These are phyloP conservation scores for Hericium alpestre DNA, from an alignment of 768 basidiomycete species.

Conservation along the genomic window DNA sequence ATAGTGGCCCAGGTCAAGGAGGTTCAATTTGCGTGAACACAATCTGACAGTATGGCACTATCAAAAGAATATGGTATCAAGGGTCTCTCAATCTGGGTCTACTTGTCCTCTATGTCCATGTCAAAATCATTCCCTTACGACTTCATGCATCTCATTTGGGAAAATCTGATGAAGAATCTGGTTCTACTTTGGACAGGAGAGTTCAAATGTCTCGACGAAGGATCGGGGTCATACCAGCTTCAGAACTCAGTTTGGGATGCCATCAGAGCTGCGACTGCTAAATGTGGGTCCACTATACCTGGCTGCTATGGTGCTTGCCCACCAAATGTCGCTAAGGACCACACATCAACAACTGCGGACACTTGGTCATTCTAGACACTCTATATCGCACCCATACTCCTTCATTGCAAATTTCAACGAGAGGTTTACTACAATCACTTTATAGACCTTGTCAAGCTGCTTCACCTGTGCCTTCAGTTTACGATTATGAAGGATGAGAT, in stretches of 20 bases:
- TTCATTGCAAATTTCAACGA: conserved; percentile 22
- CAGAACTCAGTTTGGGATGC: conserved; percentile 27
- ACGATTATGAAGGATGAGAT: conserved; percentile 22
- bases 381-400: conserved; percentile 29
- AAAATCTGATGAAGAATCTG: conserved; percentile 31
- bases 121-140: conserved; percentile 34
- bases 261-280: conserved; percentile 23
- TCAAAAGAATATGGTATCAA: conserved; percentile 25
- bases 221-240: conserved; percentile 20
- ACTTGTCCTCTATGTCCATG: conserved; percentile 24
- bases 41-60: conserved; percentile 13
- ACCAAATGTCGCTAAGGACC: conserved; percentile 24
- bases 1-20: conserved; percentile 17
- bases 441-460: conserved; percentile 25
- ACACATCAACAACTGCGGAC: conserved; percentile 25
- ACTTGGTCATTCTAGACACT: conserved; percentile 29
- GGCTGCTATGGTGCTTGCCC: too few species aligned
- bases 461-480: conserved; percentile 28
- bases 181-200: conserved; percentile 29
- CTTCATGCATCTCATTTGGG: too few species aligned
- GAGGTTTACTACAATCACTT: conserved; percentile 32
- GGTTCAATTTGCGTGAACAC: conserved; percentile 18
- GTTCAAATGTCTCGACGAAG: conserved; percentile 29
- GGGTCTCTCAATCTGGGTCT: conserved; percentile 21
- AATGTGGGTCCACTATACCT: conserved; percentile 28